Conservation (phyloP, 805 yeast species). For the Spathaspora girioi region DNA sequence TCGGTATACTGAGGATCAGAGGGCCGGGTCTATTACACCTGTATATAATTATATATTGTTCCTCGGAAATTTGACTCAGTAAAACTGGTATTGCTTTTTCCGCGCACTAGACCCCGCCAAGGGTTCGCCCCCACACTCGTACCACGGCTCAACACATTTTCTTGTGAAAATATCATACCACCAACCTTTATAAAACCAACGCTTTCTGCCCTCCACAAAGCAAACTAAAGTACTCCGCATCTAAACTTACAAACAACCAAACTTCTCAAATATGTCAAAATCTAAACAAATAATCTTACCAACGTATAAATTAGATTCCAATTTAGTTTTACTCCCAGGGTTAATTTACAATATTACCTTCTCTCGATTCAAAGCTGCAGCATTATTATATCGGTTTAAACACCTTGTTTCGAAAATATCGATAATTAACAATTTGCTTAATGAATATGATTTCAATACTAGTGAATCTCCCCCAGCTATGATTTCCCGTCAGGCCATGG, state of each 20-base stretch:
- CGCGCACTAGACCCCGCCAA: too few species aligned
- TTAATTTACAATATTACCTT: constrained; percentile 58
- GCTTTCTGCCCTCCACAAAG: too few species aligned
- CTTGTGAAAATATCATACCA: too few species aligned
- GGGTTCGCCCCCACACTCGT: too few species aligned
- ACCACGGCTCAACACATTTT: too few species aligned
- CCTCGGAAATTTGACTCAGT: too few species aligned
- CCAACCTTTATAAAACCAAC: too few species aligned
- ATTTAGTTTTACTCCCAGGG: constrained; percentile 56
- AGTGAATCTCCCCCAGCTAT: constrained; percentile 13
- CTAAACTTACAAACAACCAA: not conserved
- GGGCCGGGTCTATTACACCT: too few species aligned
- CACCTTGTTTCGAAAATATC: constrained; percentile 23
- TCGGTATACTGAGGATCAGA: too few species aligned
- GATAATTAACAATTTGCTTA: constrained; percentile 26
- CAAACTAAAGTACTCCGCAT: not conserved
- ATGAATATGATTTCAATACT: constrained; percentile 32
- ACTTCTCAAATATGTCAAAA: not conserved
- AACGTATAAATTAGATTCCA: constrained; percentile 38
- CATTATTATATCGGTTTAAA: constrained; percentile 41
- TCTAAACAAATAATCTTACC: constrained; percentile 28
- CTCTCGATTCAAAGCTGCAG: constrained; percentile 43
- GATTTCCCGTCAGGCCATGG: constrained; percentile 28
- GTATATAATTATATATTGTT: too few species aligned
- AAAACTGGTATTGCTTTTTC: too few species aligned